Percentiles rank a stretch among this genome's conserved stretches.
Conservation (phyloP, 2,329 filamentous ascomycete species). For the Cercospora sp. region DNA sequence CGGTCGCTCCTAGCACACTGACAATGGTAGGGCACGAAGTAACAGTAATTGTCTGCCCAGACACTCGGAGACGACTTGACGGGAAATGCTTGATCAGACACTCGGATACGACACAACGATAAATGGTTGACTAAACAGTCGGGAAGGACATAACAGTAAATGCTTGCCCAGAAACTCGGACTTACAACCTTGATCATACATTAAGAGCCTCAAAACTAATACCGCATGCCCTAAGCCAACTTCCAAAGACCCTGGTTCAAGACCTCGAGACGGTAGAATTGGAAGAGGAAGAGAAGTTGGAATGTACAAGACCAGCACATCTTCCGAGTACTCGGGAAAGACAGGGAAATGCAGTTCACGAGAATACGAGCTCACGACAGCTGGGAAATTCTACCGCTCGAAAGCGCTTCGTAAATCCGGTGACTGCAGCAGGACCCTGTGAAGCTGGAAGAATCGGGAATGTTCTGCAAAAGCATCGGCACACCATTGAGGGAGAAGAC, state of each 20-base stretch:
- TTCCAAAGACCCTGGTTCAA: neutral
- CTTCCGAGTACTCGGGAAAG: neutral
- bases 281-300: neutral
- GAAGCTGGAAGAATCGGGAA: neutral
- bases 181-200: neutral
- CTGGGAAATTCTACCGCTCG: neutral
- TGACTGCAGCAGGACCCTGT: neutral
- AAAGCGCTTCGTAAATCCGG: neutral
- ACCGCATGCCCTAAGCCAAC: neutral
- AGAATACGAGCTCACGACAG: neutral
- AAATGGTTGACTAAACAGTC: too few relatives aligned
- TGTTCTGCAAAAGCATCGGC: neutral
- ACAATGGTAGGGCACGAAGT: neutral
- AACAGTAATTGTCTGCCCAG: neutral
- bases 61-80: neutral
- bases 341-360: neutral
- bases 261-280: neutral
- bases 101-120: neutral
- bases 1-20: neutral
- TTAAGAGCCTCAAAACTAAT: neutral
- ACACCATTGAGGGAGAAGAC: neutral
- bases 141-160: neutral
- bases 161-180: neutral
- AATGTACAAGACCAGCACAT: neutral
- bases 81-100: neutral